Base-by-base conservation (phyloP, 169 alveolate genomes). In the Cryptosporidium tyzzeri region DNA sequence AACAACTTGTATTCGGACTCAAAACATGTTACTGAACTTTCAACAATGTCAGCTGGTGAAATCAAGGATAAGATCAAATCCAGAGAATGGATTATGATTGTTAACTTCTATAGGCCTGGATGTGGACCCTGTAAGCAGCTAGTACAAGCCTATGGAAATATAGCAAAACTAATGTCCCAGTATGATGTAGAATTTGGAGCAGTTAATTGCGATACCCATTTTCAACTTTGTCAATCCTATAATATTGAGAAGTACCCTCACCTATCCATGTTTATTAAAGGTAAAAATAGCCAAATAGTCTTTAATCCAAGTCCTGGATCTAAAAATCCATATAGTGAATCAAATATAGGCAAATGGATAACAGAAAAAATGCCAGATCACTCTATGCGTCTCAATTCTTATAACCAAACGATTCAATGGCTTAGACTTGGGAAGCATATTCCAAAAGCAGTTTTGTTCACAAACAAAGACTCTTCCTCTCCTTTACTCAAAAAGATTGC, bases 191-290 rank as follows among this genome's bases (percentile, higher is more conserved):
- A 93, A 48, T 86, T 93, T 23, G 95, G 93, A 14, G 96, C 95
- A 61, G 86, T 94, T 4, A 94, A 94, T 69, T 94, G 96, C 41
- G 84, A 89, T 39, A 92, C 92, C n/a, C 96, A 94, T n/a, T 96
- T 94, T 62, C 96, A 93, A 41, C 91, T 94, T 53, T 95, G 97
- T 71, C 96, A 94, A 75, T 96, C 94, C 85, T 93, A 91, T 73
- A 91, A 91, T 18, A 93, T 95, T 12, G 91, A 75, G 61, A 61
- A 84, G 18, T 58, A 86, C 62, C 96, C 96, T n/a, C 75, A 80
- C 33, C 48, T 80, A 29, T 45, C 51, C n/a, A 80, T 80, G 89
- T 65, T 80, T 41, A 80, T 80, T 33, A 80, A 80, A 48, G 89
- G 75, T 5, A 80, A 80, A 62, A 59, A 80, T 65, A 80, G 37